phyloP scores from a whole-genome alignment of 83 land plant species.

The Picea engelmannii region DNA sequence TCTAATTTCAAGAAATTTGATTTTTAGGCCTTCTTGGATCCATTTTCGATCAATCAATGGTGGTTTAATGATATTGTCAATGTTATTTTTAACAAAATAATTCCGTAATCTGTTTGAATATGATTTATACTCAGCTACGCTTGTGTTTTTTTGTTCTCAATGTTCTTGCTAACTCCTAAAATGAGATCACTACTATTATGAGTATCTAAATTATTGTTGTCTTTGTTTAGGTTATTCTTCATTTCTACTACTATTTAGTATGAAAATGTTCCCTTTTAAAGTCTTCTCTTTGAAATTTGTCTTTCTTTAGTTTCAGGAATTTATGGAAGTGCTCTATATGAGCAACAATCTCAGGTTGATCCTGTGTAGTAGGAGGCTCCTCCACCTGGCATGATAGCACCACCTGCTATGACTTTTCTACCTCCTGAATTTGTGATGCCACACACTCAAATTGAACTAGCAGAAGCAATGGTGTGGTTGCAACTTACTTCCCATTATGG shows the following conservation, averaged over 20 bases:
- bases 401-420: not conserved
- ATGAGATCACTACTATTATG: not conserved
- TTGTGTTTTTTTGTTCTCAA: not conserved
- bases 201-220: not conserved
- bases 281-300: not conserved
- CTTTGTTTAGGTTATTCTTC: not conserved
- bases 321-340: not conserved
- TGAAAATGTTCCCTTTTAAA: not conserved
- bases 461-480: not conserved
- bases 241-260: not conserved
- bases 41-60: too few species aligned
- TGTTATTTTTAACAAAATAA: not conserved
- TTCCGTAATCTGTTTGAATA: not conserved
- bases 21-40: too few species aligned
- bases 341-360: not conserved
- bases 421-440: conserved; percentile 9
- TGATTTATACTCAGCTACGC: not conserved
- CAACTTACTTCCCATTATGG: not conserved
- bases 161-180: not conserved
- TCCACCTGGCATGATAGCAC: conserved; percentile 7
- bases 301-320: not conserved
- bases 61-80: too few species aligned
- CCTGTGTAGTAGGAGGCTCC: not conserved
- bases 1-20: too few species aligned
- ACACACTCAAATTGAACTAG: conserved; percentile 12